Evolutionary conservation across 495 filamentous ascomycete species (phyloP), one percentile per base, ranked within the genome.

Genomic region (Lasiosphaeria ovina): DNA sequence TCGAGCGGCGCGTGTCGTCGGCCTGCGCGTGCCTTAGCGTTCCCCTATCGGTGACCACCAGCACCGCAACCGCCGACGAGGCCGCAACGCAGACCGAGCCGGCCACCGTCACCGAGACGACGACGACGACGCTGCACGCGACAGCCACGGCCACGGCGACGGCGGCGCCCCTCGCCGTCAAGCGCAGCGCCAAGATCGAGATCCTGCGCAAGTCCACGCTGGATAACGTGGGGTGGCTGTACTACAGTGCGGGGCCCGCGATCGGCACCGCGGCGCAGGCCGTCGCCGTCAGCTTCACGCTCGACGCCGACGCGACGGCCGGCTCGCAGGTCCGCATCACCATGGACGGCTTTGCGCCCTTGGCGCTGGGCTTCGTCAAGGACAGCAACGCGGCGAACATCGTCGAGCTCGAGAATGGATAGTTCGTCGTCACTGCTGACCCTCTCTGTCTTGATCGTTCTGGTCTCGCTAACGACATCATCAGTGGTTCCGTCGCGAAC

Each of bases 1-100:
- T n/a, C 17, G 14, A 36, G 9, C n/a, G 11, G 5, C 51, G 54
- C 35, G 45, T 61, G n/a, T 61, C 59, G 14, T 50, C 53, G 47
- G 59, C 59, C 45, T 61, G 59, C 53, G 17, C 17, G 33, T 61
- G 59, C 53, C 59, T 61, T 51, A 48, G 59, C 33, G 16, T 61
- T 8, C 33, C 59, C 44, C 59, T 38, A 6, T 32, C 59, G 14
- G 45, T 51, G 3, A 35, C 45, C 33, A 61, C 59, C 12, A 36
- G 45, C 9, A 61, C 59, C n/a, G 33, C 33, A 2, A 55, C 64
- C 17, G 57, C 57, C 44, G 24, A 24, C 24, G 24, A 0, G 24
- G 24, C 24, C 0, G 24, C 24, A 2, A 24, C 24, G 2, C 24
- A 24, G 24, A 24, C 24, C 24, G 51, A 60, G 33, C 12, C 53